A percentile compares a stretch with the other conserved stretches of the same genome.
Evolutionary conservation across 495 filamentous ascomycete genomes (phyloP).

Genomic region (Podospora fimiseda): DNA sequence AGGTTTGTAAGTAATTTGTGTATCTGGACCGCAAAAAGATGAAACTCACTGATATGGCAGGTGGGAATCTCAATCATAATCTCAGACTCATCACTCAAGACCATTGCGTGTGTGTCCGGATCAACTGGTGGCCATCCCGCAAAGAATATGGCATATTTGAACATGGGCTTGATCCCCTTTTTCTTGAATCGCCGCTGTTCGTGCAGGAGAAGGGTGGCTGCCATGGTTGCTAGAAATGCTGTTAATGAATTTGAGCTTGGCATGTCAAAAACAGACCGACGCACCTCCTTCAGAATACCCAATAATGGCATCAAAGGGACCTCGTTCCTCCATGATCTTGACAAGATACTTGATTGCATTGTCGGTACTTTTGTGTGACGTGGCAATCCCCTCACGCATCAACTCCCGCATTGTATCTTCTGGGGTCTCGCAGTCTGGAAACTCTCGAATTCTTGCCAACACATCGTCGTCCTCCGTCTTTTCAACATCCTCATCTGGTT

Average conservation of each 20-base stretch:
- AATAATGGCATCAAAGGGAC: constrained; percentile 48
- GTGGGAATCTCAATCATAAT: constrained; percentile 49
- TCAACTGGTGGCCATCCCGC: constrained; percentile 53
- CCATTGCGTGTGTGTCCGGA: constrained; percentile 35
- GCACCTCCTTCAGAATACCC: constrained; percentile 53
- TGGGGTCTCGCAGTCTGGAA: constrained; percentile 40
- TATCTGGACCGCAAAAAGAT: no score
- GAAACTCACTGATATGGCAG: constrained; percentile 49
- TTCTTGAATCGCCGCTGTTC: constrained; percentile 42
- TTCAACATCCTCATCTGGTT: constrained; percentile 35
- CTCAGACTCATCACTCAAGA: constrained; percentile 49
- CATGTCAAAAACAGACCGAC: background rate
- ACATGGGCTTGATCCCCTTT: constrained; percentile 39
- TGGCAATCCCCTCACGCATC: constrained; percentile 42
- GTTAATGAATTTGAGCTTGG: background rate
- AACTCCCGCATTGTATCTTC: constrained; percentile 48
- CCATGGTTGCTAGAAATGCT: constrained; percentile 41
- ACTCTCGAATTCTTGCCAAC: constrained; percentile 44
- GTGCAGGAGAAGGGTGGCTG: constrained; percentile 48
- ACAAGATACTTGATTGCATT: constrained; percentile 39
- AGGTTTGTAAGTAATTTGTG: no score
- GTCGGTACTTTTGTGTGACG: constrained; percentile 35
- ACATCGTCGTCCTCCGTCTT: constrained; percentile 39
- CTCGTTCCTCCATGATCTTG: constrained; percentile 45
- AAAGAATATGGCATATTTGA: constrained; percentile 54